Base-by-base conservation (phyloP, 2,329 filamentous ascomycete species). In the Penicillium sp. region DNA sequence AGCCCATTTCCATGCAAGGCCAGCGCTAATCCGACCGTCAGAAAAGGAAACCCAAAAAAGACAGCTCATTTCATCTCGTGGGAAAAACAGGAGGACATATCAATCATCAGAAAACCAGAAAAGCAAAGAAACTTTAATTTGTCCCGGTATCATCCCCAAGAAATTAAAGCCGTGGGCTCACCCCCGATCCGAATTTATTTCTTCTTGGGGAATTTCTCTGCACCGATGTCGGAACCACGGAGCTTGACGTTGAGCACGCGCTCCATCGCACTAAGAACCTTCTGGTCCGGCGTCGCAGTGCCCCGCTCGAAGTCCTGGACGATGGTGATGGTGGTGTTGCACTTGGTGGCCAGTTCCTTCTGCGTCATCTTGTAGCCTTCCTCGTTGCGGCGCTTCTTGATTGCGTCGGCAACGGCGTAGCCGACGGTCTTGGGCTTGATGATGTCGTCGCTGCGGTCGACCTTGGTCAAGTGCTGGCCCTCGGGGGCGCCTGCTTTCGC, bases 341-440 rank as follows among this genome's bases (percentile, higher is more conserved):
- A 92, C 77, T 90, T 90, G 61, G 87, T 90, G 55, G 92, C 92
- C 50, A 87, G 77, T 58, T 86, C 84, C 72, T 95, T 95, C 77
- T 97, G 94, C 51, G 92, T 95, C 90, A 97, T 92, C 79, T 95
- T 94, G 75, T 92, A 91, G 75, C 88, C 88, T 71, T 90, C 86
- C 70, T 87, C 84, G 70, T 85, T 85, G 60, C 94, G 89, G 50
- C 88, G 84, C 67, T 87, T 82, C 67, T 85, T 82, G 77, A 97
- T 96, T 60, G 87, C 89, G 61, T 89, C 84, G 66, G 89, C 90
- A 60, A 97, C 90, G 50, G 83, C 80, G 67, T 82, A 81, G 70
- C 91, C 90, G 53, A 96, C 81, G 42, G 90, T 95, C 79, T 95
- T 95, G 69, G 91, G 92, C 80, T 96, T 96, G 76, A 97, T 87